Evolutionary conservation across 2,329 filamentous ascomycete species (phyloP), one percentile per base, ranked within the genome.

Genomic region (Tolypocladium pustulatum): DNA sequence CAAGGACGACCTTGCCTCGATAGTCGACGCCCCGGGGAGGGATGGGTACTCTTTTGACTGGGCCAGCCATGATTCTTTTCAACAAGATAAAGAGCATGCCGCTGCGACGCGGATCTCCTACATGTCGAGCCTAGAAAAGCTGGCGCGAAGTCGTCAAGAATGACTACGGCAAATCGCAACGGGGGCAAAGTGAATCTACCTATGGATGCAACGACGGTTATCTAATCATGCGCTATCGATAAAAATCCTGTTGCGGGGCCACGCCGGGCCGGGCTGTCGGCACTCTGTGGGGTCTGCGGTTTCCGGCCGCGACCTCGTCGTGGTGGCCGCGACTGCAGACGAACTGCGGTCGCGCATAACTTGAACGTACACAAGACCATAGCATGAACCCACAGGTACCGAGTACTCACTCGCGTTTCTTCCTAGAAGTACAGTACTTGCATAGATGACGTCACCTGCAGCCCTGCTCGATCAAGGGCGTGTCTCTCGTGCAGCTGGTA

Each of bases 11-110:
- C 74, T 95, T 97, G 74, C 89, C 89, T 66, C 93, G 85, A 75
- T 97, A 97, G 77, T 97, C 91, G 68, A 96, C 91, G 56, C 93
- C 93, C 72, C 88, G 89, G 61, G 80, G 82, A 63, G 93, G 93
- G 64, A 97, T 96, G 56, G 91, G 87, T 41, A 96, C 89, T 69
- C 80, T 85, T 70, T 88, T 86, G 61, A 78, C 66, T 66, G 76
- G 74, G 58, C 80, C 72, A 67, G 81, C 78, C 84, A 88, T 89
- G 70, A 74, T 77, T 72, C 76, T 73, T 72, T 75, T 76, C 56
- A 80, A 56, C 25, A 69, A 59, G 55, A 64, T 66, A 40, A 59
- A 64, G 53, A 73, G 65, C 69, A 76, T 75, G 56, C 61, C 68
- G 43, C 58, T 54, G 27, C 30, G 36, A 34, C 43, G 6, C 43